These are phyloP conservation scores for Talinum fruticosum DNA, from an alignment of 148 eudicot genomes.

Conservation along the genomic window DNA sequence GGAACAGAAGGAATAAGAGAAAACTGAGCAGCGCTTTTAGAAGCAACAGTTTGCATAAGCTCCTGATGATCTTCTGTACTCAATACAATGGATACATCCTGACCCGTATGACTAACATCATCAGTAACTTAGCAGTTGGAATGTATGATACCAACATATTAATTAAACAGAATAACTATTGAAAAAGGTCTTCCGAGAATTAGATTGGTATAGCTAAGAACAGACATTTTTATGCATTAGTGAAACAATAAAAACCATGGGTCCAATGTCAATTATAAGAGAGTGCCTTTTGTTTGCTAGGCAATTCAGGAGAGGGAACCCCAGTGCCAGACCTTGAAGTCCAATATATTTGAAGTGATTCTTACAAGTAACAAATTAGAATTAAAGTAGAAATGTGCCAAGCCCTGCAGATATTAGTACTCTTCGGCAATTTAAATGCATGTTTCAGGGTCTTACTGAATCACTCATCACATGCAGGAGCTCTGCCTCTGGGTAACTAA, in stretches of 20 bases:
- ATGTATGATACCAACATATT: conserved; percentile 10
- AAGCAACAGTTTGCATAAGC: conserved; percentile 76
- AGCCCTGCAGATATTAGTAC: conserved; percentile 1
- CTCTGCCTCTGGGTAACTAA: conserved; percentile 98
- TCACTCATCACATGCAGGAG: conserved; percentile 96
- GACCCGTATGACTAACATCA: conserved; percentile 18
- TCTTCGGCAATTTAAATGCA: conserved; percentile 4
- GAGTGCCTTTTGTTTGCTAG: not conserved
- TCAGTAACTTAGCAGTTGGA: conserved; percentile 19
- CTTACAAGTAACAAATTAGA: too few relatives aligned
- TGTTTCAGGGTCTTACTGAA: conserved; percentile 51
- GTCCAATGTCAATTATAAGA: not conserved
- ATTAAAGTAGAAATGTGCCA: not conserved
- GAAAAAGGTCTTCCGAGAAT: not conserved
- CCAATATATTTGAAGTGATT: not conserved
- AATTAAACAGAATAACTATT: not conserved
- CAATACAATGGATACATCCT: conserved; percentile 87
- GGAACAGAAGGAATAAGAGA: conserved; percentile 71
- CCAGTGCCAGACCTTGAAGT: not conserved
- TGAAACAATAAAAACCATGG: not conserved
- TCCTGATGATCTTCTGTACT: conserved; percentile 90
- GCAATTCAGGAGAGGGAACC: not conserved
- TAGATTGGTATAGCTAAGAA: not conserved
- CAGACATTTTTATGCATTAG: not conserved
- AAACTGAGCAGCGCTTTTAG: conserved; percentile 68